Base-by-base conservation (phyloP, 768 basidiomycete species). In the Tylopilus sp. region DNA sequence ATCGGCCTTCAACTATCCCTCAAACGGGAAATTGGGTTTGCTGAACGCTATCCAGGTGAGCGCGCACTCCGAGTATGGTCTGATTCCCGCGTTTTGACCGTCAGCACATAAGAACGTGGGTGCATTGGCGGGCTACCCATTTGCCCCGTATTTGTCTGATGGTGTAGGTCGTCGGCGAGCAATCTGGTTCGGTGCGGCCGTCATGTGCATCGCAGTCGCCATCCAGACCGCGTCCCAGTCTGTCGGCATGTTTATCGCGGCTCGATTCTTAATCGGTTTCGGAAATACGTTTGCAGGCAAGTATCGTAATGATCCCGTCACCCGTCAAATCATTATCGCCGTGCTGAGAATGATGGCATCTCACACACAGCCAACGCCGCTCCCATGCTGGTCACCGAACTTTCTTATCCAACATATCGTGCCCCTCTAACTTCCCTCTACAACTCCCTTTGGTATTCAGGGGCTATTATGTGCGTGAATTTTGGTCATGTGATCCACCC, bases 381-480 rank as follows among this genome's bases (percentile, higher is more conserved):
- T 4, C 89, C 91, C 15, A 80, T 91, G 75, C 71, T 93, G 69
- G 81, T 92, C 51, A 86, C 88, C 40, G 91, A 93, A 68, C 70
- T 93, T 26, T 78, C 90, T 0, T 92, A 91, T 69, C 91, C 91
- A 13, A 74, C 79, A 2, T 83, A 94, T 67, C 89, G 91, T 57
- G 85, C 83, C 12, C 82, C 82, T 18, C 69, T 93, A 53, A 92
- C 88, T 10, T 83, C 87, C 1, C 71, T 81, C 44, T 90, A 87
- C 74, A 89, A 90, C 76, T 83, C 86, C 22, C 80, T 91, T 53
- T 92, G 91, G 89, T 89, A 89, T 63, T 84, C 86, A n/a, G 91
- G 90, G 48, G 78, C 87, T 52, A 88, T 91, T 64, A 64, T 90
- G 82, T 81, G 52, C 40, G 79, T 73, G 18, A 51, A 28, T 49